Percentiles rank a stretch among this genome's conserved stretches.
These are phyloP conservation scores for Agrocybe chaxingu DNA, from an alignment of 768 basidiomycete species.

Conservation along the genomic window DNA sequence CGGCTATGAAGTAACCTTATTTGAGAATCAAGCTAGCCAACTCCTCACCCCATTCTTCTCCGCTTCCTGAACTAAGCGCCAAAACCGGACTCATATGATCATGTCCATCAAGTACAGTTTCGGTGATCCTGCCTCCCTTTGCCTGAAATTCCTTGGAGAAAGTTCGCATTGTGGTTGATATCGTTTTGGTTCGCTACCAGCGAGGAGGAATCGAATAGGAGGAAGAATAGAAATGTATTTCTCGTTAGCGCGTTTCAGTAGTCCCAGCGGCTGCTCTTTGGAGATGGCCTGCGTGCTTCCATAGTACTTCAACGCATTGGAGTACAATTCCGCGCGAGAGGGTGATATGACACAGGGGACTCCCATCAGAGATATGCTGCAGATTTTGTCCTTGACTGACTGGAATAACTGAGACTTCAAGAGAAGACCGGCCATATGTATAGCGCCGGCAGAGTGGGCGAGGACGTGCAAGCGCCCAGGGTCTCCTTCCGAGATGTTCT, in stretches of 20 bases:
- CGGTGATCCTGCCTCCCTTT: constrained; percentile 16
- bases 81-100: constrained; percentile 23
- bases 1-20: too few species aligned
- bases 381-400: constrained; percentile 8
- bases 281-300: constrained; percentile 13
- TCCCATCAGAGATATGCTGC: constrained; percentile 18
- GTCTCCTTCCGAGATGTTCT: constrained; percentile 10
- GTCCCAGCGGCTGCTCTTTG: constrained; percentile 13
- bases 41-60: constrained; percentile 22
- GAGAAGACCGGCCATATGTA: constrained; percentile 18
- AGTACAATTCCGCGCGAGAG: constrained; percentile 9
- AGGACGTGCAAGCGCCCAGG: constrained; percentile 15
- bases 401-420: constrained; percentile 15
- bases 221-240: constrained; percentile 12
- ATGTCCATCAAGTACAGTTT: constrained; percentile 19
- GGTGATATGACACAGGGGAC: constrained; percentile 14
- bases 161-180: constrained; percentile 9
- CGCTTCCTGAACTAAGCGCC: constrained; percentile 18
- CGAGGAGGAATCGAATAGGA: constrained; percentile 15
- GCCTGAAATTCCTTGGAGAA: constrained; percentile 13
- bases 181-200: constrained; percentile 20
- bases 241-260: constrained; percentile 14
- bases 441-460: constrained; percentile 25
- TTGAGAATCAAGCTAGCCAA: constrained; percentile 15
- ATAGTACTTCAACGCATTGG: constrained; percentile 18